Evolutionary conservation across 805 yeast species (phyloP), one percentile per base, ranked within the genome.

Genomic region (Metschnikowia noctiluminum): DNA sequence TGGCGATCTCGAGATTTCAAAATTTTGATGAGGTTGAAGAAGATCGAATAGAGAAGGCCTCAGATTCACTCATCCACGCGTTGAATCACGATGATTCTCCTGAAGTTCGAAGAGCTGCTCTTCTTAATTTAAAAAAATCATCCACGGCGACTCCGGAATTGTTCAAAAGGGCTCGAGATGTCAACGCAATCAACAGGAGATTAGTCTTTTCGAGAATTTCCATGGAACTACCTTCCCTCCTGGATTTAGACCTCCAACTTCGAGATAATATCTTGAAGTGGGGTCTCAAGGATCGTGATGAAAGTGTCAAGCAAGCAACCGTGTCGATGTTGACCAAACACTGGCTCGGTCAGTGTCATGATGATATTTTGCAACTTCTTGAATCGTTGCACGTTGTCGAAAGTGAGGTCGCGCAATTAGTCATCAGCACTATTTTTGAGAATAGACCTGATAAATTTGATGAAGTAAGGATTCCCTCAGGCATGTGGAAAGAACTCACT

Each of bases 231-330:
- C 87, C 86, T 6, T 86, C 81, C 52, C 79, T 84, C 53, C 37
- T 31, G 34, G 55, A 48, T 14, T 57, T 71, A 47, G 60, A 69
- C 9, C 69, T 89, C 9, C 78, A 76, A 31, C 71, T 78, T 42
- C 71, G 96, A 38, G 92, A 87, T 49, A 76, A 78, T 46, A 63
- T 94, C 26, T 71, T 94, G 16, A 73, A 76, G 38, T 87, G 96
- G 89, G 98, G 99, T 3, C 73, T 92, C 43, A 82, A 81, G 52
- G 99, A 92, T 65, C 79, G 97, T 55, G 97, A 91, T 54, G 81
- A 76, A 5, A 56, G 73, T 6, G 97, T 94, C 1, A 71, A 81
- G 54, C 71, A 70, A 28, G 92, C 96, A 0, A 89, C 96, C 6
- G 66, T 76, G 1, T 78, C 80, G 53, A 77, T 90, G 82, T 73